A percentile compares a stretch with the other conserved stretches of the same genome.
phyloP scores from a whole-genome alignment of 306 rosid genomes.

The Ziziphus jujuba region DNA sequence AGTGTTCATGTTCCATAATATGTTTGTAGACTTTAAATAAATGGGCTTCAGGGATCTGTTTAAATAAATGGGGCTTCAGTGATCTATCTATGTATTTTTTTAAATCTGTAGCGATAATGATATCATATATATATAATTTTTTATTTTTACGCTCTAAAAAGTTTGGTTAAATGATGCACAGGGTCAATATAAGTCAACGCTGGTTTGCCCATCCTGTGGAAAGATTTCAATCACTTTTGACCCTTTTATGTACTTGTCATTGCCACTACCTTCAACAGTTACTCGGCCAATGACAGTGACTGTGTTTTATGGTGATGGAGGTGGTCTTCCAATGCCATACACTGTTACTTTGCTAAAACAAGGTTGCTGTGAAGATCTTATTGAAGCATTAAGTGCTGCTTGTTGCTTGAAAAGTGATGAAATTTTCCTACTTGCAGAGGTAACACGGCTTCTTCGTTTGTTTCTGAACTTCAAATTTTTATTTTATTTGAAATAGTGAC shows the following conservation, averaged over 20 bases:
- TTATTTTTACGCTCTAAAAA: slow-evolving; percentile 6
- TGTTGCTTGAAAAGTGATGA: slow-evolving; percentile 94
- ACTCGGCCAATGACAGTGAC: slow-evolving; percentile 80
- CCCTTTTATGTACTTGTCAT: slow-evolving; percentile 96
- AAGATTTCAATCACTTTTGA: slow-evolving; percentile 97
- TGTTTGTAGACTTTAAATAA: background rate
- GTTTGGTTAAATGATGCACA: slow-evolving; percentile 36
- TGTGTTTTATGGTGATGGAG: slow-evolving; percentile 81
- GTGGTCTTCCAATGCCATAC: slow-evolving; percentile 87
- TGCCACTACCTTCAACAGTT: slow-evolving; percentile 92
- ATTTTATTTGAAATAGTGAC: slow-evolving; percentile 9
- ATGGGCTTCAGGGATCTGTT: background rate
- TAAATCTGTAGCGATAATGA: background rate
- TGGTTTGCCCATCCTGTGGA: slow-evolving; percentile 89
- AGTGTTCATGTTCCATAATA: background rate
- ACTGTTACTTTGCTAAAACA: slow-evolving; percentile 70
- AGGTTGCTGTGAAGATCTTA: slow-evolving; percentile 76
- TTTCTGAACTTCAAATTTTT: background rate
- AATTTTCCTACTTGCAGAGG: slow-evolving; percentile 93
- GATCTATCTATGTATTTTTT: background rate
- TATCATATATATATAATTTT: no score
- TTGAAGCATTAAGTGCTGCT: slow-evolving; percentile 54
- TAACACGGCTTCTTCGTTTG: slow-evolving; percentile 29
- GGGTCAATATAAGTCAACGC: slow-evolving; percentile 98
- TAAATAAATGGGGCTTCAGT: background rate